phyloP scores from a whole-genome alignment of 805 yeast species.

The Lipomyces spencermartinsiae region DNA sequence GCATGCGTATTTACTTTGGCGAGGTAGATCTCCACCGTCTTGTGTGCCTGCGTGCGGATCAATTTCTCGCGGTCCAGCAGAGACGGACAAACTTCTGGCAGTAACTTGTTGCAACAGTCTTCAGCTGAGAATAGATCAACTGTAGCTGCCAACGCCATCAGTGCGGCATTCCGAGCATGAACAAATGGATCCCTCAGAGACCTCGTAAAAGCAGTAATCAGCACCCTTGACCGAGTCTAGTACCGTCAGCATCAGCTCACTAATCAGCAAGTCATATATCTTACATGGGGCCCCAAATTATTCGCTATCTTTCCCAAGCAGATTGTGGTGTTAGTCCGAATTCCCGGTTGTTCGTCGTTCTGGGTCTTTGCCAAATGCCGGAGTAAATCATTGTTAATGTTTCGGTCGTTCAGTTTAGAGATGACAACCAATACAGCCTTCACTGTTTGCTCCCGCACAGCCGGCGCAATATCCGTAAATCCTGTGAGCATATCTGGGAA shows the following conservation, averaged over 20 bases:
- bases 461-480: constrained; percentile 79
- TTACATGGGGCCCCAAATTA: constrained; percentile 55
- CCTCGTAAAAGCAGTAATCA: constrained; percentile 85
- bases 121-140: constrained; percentile 72
- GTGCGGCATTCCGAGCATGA: constrained; percentile 76
- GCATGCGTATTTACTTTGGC: constrained; percentile 58
- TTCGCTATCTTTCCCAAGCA: constrained; percentile 70
- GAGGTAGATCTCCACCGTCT: constrained; percentile 68
- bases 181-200: constrained; percentile 80
- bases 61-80: constrained; percentile 73
- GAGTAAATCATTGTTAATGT: constrained; percentile 82
- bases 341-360: constrained; percentile 74
- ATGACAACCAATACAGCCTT: constrained; percentile 57
- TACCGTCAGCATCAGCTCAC: constrained; percentile 38
- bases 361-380: constrained; percentile 83
- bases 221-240: constrained; percentile 65
- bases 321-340: constrained; percentile 77
- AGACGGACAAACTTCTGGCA: constrained; percentile 85
- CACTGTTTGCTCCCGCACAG: constrained; percentile 81
- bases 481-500: constrained; percentile 78
- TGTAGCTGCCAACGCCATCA: constrained; percentile 71
- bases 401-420: constrained; percentile 59
- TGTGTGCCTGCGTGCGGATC: constrained; percentile 75
- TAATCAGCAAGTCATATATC: constrained; percentile 39
- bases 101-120: constrained; percentile 76